A percentile compares a stretch with the other conserved stretches of the same genome.
phyloP scores from a whole-genome alignment of 2,329 filamentous ascomycete genomes.

The Gnomoniopsis smithogilvyi region DNA sequence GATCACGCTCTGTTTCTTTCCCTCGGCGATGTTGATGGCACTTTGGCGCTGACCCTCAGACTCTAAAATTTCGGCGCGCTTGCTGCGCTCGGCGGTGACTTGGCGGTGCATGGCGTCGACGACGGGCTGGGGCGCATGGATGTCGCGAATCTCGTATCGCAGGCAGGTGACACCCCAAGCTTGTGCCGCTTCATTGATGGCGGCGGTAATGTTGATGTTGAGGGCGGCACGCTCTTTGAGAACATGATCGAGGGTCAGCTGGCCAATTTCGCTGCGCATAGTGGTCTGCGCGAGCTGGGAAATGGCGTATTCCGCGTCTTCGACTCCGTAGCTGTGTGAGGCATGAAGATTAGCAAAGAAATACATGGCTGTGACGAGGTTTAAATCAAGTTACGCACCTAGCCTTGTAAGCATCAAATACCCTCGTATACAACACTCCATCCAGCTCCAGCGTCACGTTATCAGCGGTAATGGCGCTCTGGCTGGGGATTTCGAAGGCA shows the following conservation, averaged over 20 bases:
- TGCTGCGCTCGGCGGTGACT: constrained; percentile 94
- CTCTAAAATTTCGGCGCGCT: constrained; percentile 95
- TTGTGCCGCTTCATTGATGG: constrained; percentile 96
- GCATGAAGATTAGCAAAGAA: not conserved
- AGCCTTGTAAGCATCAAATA: constrained; percentile 98
- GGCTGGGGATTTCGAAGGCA: constrained; percentile 94
- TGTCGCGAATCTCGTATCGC: constrained; percentile 96
- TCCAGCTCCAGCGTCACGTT: constrained; percentile 97
- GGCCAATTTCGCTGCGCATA: constrained; percentile 97
- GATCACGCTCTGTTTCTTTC: constrained; percentile 94
- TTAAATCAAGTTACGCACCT: constrained; percentile 52
- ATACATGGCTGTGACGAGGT: not conserved
- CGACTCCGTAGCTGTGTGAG: constrained; percentile 78
- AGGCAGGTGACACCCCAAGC: constrained; percentile 97
- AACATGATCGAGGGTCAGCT: constrained; percentile 93
- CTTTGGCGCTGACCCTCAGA: constrained; percentile 95
- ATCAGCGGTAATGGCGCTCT: constrained; percentile 97
- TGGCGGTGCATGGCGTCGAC: constrained; percentile 98
- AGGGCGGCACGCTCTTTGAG: constrained; percentile 94
- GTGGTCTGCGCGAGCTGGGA: constrained; percentile 97
- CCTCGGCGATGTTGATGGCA: constrained; percentile 98
- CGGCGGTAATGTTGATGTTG: constrained; percentile 97
- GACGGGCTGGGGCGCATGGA: constrained; percentile 89
- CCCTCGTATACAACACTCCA: constrained; percentile 90
- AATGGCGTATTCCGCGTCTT: constrained; percentile 98